These are phyloP conservation scores for Eucalyptus globulus DNA, from an alignment of 345 rosid genomes.

Conservation along the genomic window DNA sequence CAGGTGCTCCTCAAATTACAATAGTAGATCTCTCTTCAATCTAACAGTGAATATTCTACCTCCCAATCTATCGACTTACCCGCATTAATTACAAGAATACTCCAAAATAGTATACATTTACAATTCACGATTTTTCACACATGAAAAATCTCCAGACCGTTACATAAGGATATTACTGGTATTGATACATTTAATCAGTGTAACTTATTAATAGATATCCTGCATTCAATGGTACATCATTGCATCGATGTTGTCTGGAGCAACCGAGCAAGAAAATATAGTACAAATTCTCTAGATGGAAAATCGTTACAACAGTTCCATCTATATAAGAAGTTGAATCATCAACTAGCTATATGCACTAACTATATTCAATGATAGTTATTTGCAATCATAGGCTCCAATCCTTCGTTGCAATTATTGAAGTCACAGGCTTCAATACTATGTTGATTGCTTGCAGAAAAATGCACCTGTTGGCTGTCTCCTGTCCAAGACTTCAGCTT, in stretches of 20 bases:
- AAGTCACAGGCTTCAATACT: neutral
- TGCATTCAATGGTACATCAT: neutral
- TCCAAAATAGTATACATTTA: no score
- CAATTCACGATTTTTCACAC: no score
- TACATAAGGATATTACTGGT: no score
- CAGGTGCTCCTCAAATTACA: no score
- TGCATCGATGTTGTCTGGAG: neutral
- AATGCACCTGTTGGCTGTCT: neutral
- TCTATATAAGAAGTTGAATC: no score
- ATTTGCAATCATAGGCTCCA: neutral
- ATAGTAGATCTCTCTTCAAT: no score
- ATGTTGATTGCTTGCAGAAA: neutral
- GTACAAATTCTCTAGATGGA: neutral
- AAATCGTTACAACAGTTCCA: neutral
- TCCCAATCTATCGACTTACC: no score
- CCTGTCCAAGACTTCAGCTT: neutral
- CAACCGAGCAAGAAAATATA: neutral
- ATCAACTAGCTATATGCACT: neutral
- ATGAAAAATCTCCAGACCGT: no score
- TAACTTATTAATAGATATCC: neutral
- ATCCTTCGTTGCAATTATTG: neutral
- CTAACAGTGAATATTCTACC: no score
- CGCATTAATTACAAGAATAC: no score
- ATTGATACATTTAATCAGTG: no score
- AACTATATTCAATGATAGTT: neutral